Base-by-base conservation (phyloP, 2,329 filamentous ascomycete genomes). In the Fusarium protoensiforme region DNA sequence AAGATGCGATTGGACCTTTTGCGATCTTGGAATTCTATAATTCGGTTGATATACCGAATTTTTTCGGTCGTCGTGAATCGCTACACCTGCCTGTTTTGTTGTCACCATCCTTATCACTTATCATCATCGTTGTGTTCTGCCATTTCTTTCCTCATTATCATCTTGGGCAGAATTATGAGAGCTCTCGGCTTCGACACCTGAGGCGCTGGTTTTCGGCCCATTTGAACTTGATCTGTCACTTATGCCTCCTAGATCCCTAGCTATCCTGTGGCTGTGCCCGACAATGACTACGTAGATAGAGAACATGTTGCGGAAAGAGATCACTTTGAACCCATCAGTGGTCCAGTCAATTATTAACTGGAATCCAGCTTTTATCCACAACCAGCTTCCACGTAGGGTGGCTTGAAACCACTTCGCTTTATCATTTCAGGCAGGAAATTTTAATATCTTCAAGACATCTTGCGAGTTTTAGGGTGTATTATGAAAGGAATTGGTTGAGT, bases 1-100 rank as follows among this genome's bases (percentile, higher is more conserved):
- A 46, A 58, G 56, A 67, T 72, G 66, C 69, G 66, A 71, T 71
- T 71, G 69, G 69, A 10, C 31, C 24, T 38, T 57, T 48, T 46
- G 11, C 6, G 24, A 24, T 8, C 13, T 27, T 27, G 20, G 22
- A 16, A 7, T 35, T 48, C 13, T 58, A 53, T 53, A 31, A 14
- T 53, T 31, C 18, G 2, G 27, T 53, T 53, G 27, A 2, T 53
- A 53, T 53, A 7, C 27, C 27, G 48, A 53, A 8, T 31, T 14
- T 53, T 20, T 53, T 31, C 48, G 27, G 48, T 5, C 46, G 4
- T 5, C 18, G 11, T 20, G 48, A 13, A 31, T 53, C 27, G 48
- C 27, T 53, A 31, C n/a, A 53, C 48, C 18, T 31, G 18, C 48
- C 48, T 36, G 27, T n/a, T 59, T 59, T 41, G 36, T 9, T 29